These are phyloP conservation scores for Leishmania braziliensis DNA, from an alignment of 208 protist species.

Conservation along the genomic window DNA sequence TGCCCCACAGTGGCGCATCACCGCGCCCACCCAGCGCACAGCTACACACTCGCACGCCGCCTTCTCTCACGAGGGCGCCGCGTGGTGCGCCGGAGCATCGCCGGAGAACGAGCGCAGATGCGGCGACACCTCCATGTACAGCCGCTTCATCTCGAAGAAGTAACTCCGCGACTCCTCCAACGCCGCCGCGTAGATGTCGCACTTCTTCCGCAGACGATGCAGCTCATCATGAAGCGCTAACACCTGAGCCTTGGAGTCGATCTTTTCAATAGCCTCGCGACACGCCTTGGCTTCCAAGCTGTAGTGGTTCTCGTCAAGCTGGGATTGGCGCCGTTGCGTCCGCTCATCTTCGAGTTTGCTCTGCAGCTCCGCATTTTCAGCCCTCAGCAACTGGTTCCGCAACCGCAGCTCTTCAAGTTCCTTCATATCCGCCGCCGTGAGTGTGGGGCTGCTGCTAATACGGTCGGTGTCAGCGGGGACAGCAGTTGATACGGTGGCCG, in stretches of 20 bases:
- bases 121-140: slow-evolving; percentile 64
- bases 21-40: not conserved
- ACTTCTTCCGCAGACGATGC: slow-evolving; percentile 51
- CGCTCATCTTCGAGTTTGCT: slow-evolving; percentile 41
- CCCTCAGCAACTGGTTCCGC: slow-evolving; percentile 41
- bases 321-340: slow-evolving; percentile 32
- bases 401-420: slow-evolving; percentile 41
- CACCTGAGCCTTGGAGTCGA: slow-evolving; percentile 43
- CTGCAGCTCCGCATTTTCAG: slow-evolving; percentile 55
- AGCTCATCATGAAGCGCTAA: slow-evolving; percentile 66
- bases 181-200: slow-evolving; percentile 66
- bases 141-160: slow-evolving; percentile 76
- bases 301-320: slow-evolving; percentile 35
- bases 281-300: slow-evolving; percentile 29
- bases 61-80: not conserved
- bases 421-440: slow-evolving; percentile 26
- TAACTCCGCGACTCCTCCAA: slow-evolving; percentile 69
- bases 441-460: slow-evolving; percentile 14
- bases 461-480: not conserved
- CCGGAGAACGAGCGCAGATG: slow-evolving; percentile 15
- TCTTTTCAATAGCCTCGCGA: slow-evolving; percentile 31
- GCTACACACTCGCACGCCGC: not conserved
- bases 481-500: not conserved
- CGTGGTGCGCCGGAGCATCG: not conserved
- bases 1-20: not conserved